Base-by-base conservation (phyloP, 331 rosid species). In the Rhamnella rubrinervis region DNA sequence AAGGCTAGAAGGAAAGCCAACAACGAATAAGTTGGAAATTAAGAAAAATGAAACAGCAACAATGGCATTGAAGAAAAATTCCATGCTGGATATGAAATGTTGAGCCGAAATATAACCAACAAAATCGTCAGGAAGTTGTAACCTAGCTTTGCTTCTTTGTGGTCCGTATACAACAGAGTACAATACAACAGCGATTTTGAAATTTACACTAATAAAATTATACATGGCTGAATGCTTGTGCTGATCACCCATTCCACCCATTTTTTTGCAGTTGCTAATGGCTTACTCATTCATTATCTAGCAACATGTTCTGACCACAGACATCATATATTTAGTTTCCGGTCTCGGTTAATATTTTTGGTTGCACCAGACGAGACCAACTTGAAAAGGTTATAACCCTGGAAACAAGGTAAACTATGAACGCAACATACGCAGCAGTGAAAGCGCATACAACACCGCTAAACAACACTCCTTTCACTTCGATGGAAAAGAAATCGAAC, bases 401-500 rank as follows among this genome's bases (percentile, higher is more conserved):
- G 65, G 75, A 62, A 66, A 91, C 73, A 70, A 95, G 96, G 88
- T 95, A 95, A 56, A 85, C 44, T 60, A 95, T 76, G 68, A 95
- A 95, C 20, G 85, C 86, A 52, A 86, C 75, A 74, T 91, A 91
- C 0, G 89, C 96, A 28, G 88, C 82, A 7, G 91, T 80, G 63
- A 91, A 73, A 41, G 67, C 71, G 8, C 63, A 64, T 53, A 89
- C 79, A 16, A 68, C 8, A n/a, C 77, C n/a, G 66, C 78, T 64
- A 23, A 86, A 11, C 21, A 72, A 44, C 55, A 65, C 79, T 55
- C 99, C 96, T 5, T 66, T 83, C 79, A 83, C 97, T 77, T 91
- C 96, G 17, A 81, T 39, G n/a, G 87, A 76, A 86, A 95, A 80
- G 93, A 87, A 95, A 58, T 86, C 92, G 64, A 89, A 49, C 82